Percentiles rank a stretch among this genome's conserved stretches.
Evolutionary conservation across 169 alveolate species (phyloP).

Genomic region (Eimeria acervulina): DNA sequence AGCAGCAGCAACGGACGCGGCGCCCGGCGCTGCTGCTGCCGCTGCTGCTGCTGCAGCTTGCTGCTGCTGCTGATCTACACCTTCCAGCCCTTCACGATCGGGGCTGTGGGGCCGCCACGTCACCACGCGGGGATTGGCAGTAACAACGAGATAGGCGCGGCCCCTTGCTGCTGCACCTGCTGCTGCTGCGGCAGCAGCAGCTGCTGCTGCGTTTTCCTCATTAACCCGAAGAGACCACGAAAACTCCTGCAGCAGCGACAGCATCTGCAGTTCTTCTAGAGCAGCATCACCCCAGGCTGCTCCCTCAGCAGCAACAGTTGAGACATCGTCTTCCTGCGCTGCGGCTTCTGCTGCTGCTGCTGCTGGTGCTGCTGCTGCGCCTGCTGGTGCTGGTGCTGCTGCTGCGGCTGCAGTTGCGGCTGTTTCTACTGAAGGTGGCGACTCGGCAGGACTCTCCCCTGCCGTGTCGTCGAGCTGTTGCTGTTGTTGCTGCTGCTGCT

Average conservation of each 20-base stretch:
- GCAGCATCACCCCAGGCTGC: constrained; percentile 67
- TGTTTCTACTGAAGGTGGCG: too few relatives aligned
- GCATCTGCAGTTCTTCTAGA: constrained; percentile 45
- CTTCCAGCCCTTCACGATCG: not conserved
- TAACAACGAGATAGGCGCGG: constrained; percentile 11
- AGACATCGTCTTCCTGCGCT: not conserved
- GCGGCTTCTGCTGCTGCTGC: constrained; percentile 48
- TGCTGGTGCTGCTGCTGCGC: constrained; percentile 19
- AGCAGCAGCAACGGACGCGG: too few relatives aligned
- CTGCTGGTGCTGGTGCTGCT: too few relatives aligned
- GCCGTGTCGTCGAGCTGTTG: too few relatives aligned
- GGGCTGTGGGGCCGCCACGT: constrained; percentile 42
- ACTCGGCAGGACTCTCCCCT: too few relatives aligned
- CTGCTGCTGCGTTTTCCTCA: not conserved
- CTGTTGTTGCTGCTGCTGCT: too few relatives aligned
- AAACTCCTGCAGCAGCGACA: constrained; percentile 27
- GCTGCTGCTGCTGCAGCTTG: too few relatives aligned
- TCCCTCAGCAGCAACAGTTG: constrained; percentile 33
- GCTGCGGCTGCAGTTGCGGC: too few relatives aligned
- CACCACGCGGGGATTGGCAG: constrained; percentile 23
- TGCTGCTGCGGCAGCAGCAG: constrained; percentile 16
- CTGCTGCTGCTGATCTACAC: not conserved
- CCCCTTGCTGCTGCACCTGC: constrained; percentile 15
- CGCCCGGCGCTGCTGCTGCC: too few relatives aligned
- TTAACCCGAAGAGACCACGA: constrained; percentile 13